Evolutionary conservation across 495 filamentous ascomycete species (phyloP), one percentile per base, ranked within the genome.

Genomic region (Penicillium diatomitis): DNA sequence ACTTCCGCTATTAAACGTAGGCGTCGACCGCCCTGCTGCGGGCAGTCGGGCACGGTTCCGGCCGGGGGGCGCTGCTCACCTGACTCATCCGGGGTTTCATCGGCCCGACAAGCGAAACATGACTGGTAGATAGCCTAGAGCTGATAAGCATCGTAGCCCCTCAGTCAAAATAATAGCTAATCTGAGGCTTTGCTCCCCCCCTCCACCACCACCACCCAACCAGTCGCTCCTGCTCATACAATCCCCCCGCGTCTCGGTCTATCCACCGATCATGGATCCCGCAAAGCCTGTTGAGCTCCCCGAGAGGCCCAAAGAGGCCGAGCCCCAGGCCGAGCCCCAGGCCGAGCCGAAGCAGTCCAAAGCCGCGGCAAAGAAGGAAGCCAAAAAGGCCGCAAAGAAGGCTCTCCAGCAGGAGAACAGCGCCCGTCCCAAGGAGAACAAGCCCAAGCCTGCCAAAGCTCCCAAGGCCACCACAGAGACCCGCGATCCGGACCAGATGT

Each of bases 401-500:
- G 76, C 74, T n/a, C 63, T 62, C 32, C 57, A 64, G 41, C 63
- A 65, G 8, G 50, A 58, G 38, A 46, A 49, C 20, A 39, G 38
- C 41, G 52, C 58, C 40, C 69, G 66, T 57, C 42, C 52, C 11
- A 69, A 67, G 46, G 62, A 60, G 33, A 53, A 61, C 31, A 49
- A 60, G 44, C 44, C 60, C 29, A 70, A 69, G 55, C 44, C 59
- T 32, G 62, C 67, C 41, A 70, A 68, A 44, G 55, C 67, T 40
- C 53, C 68, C 12, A 72, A 76, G 47, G 61, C 58, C 41, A 41
- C 55, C 37, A 42, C 55, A 37, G 60, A 63, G 4, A 35, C 66
- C 32, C 60, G 61, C 43, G 86, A 89, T 52, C 78, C 82, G 0
- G 75, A 87, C 49, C 69, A 78, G 49, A 86, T 92, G 74, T 95